Evolutionary conservation across 441 rosid species (phyloP).

Genomic region (Pelargonium myrrhifolium): DNA sequence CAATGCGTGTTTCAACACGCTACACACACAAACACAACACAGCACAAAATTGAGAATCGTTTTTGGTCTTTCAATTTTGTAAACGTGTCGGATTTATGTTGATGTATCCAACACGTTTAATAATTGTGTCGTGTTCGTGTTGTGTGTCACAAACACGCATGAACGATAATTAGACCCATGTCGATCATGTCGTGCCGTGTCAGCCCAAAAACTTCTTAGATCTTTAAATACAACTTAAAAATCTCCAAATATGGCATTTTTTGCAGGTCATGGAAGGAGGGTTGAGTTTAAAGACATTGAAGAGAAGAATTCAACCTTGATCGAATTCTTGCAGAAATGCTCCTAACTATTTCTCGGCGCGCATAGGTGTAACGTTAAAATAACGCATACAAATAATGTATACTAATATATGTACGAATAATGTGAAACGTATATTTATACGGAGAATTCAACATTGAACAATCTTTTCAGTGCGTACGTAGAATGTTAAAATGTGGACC

Average conservation of each 20-base stretch:
- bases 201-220: too few relatives aligned
- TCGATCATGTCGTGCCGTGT: too few relatives aligned
- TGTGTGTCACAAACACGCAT: too few relatives aligned
- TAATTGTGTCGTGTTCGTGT: background rate
- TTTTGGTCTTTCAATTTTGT: background rate
- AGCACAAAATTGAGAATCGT: too few relatives aligned
- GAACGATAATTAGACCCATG: too few relatives aligned
- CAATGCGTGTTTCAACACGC: too few relatives aligned
- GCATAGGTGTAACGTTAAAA: background rate
- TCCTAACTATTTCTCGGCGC: background rate
- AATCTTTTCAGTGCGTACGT: too few relatives aligned
- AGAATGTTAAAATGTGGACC: too few relatives aligned
- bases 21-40: too few relatives aligned
- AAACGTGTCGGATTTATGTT: background rate
- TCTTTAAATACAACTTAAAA: background rate
- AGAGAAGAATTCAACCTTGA: slow-evolving; percentile 13
- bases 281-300: slow-evolving; percentile 9
- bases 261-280: slow-evolving; percentile 23
- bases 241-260: background rate
- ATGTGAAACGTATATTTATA: too few relatives aligned
- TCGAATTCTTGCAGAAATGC: slow-evolving; percentile 4
- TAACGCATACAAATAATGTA: background rate
- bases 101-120: background rate
- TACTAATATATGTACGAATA: too few relatives aligned
- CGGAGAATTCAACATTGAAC: too few relatives aligned